phyloP scores from a whole-genome alignment of 345 rosid genomes.

The Eucalyptus decipiens region DNA sequence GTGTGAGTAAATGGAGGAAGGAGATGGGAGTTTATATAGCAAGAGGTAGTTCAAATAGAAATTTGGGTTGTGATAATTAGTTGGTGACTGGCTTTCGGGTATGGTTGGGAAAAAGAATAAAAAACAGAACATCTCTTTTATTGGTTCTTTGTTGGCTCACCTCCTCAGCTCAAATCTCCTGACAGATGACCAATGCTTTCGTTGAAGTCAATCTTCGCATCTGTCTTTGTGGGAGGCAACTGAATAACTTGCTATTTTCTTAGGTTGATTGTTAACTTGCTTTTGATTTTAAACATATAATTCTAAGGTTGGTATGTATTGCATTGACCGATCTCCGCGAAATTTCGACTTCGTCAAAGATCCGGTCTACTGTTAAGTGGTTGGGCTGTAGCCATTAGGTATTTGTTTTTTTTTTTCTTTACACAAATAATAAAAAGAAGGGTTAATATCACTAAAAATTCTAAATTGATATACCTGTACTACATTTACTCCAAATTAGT shows the following conservation, averaged over 20 bases:
- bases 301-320: background rate
- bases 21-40: background rate
- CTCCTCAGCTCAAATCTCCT: background rate
- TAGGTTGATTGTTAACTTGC: background rate
- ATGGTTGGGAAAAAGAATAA: background rate
- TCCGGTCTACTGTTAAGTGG: background rate
- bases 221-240: background rate
- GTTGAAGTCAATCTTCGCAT: background rate
- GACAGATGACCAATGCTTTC: background rate
- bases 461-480: rapidly evolving
- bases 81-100: background rate
- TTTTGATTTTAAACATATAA: background rate
- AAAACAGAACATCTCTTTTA: background rate
- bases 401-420: too few relatives aligned
- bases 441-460: background rate
- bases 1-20: background rate
- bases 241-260: background rate
- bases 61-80: background rate
- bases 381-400: too few relatives aligned
- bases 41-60: background rate
- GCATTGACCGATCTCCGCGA: background rate
- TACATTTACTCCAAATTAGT: background rate
- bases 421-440: background rate
- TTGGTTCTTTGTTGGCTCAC: too few relatives aligned
- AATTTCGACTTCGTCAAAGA: background rate